These are phyloP conservation scores for Quercus wislizeni DNA, from an alignment of 306 rosid species.

Conservation along the genomic window DNA sequence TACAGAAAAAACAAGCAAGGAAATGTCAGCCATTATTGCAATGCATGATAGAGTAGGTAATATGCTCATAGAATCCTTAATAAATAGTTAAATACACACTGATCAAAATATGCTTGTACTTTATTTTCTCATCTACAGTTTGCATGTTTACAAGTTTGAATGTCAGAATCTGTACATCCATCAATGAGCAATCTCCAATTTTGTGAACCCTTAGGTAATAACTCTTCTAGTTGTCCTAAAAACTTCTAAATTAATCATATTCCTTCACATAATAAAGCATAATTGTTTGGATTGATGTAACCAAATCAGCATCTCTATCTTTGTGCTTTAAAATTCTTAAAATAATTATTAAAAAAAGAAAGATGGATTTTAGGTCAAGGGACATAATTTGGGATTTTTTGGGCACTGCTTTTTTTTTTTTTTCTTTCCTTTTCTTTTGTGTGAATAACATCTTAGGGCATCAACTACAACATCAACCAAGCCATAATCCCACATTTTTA, in stretches of 20 bases:
- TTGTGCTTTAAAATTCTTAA: neutral
- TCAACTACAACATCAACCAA: neutral
- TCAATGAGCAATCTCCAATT: neutral
- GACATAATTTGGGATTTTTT: neutral
- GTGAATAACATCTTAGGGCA: neutral
- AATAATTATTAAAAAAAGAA: neutral
- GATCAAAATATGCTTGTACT: slow-evolving; percentile 9
- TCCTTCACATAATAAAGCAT: neutral
- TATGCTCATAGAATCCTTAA: neutral
- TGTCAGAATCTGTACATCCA: neutral
- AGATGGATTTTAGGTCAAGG: neutral
- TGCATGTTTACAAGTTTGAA: neutral
- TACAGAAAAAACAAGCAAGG: slow-evolving; percentile 26
- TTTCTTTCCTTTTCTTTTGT: neutral
- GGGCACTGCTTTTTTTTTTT: neutral
- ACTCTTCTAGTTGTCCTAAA: neutral
- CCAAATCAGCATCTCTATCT: neutral
- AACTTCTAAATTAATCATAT: neutral
- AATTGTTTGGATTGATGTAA: neutral
- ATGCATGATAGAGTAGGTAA: neutral
- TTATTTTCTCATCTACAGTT: neutral
- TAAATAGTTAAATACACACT: neutral
- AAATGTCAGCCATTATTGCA: slow-evolving; percentile 2
- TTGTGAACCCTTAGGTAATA: neutral
- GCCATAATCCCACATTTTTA: no score